Percentiles rank a stretch among this genome's conserved stretches.
Evolutionary conservation across 2,329 filamentous ascomycete genomes (phyloP).

Genomic region (Gnomoniopsis smithogilvyi): DNA sequence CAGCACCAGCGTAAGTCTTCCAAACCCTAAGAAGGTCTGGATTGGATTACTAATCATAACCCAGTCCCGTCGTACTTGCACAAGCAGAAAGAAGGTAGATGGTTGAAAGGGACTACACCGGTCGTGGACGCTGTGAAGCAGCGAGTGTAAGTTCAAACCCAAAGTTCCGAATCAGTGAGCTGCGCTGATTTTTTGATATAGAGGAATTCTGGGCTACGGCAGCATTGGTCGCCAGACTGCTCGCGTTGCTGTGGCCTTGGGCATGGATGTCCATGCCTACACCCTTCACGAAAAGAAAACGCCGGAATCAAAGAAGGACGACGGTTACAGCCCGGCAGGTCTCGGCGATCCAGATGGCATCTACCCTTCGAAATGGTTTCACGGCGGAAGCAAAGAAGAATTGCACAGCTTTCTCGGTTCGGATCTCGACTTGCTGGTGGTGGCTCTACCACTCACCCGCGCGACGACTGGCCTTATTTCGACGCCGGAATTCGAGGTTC

Average conservation of each 20-base stretch:
- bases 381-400: slow-evolving; percentile 38
- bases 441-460: slow-evolving; percentile 49
- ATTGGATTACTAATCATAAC: neutral
- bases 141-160: slow-evolving; percentile 40
- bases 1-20: slow-evolving; percentile 33
- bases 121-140: slow-evolving; percentile 43
- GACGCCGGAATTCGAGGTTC: slow-evolving; percentile 43
- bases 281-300: slow-evolving; percentile 68
- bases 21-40: no score
- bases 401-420: slow-evolving; percentile 49
- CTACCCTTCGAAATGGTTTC: slow-evolving; percentile 50
- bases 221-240: slow-evolving; percentile 52
- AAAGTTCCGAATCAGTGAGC: neutral
- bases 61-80: slow-evolving; percentile 44
- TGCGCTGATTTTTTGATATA: slow-evolving; percentile 20
- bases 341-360: slow-evolving; percentile 53
- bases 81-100: slow-evolving; percentile 39
- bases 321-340: slow-evolving; percentile 64
- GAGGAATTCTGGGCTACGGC: slow-evolving; percentile 53
- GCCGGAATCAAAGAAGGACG: slow-evolving; percentile 60
- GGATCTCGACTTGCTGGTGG: slow-evolving; percentile 50
- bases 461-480: slow-evolving; percentile 50
- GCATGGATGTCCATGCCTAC: slow-evolving; percentile 72
- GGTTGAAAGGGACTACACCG: slow-evolving; percentile 33
- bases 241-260: slow-evolving; percentile 59